Evolutionary conservation across 192 early-diverging fungal genomes (phyloP).

Genomic region (Coemansia sp.): DNA sequence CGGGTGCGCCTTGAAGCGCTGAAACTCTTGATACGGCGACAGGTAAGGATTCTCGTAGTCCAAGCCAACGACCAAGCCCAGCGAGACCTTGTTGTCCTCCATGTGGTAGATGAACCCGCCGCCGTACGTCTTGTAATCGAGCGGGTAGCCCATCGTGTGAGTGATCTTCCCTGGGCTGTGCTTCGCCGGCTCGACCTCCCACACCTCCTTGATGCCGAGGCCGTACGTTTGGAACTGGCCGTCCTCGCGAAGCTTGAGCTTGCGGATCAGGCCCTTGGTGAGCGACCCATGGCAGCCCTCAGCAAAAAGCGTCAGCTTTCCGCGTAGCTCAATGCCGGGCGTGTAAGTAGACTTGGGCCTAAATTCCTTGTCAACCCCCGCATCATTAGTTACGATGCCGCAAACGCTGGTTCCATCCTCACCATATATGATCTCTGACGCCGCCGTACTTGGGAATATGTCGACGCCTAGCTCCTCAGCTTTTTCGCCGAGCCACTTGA

Average conservation of each 20-base stretch:
- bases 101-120: conserved; percentile 97
- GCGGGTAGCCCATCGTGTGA: conserved; percentile 93
- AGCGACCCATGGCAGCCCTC: conserved; percentile 98
- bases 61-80: conserved; percentile 90
- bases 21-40: conserved; percentile 96
- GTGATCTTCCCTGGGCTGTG: conserved; percentile 80
- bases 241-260: conserved; percentile 90
- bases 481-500: conserved; percentile 95
- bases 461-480: conserved; percentile 97
- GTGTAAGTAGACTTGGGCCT: conserved; percentile 90
- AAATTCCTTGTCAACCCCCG: conserved; percentile 89
- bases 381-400: conserved; percentile 95
- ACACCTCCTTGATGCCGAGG: conserved; percentile 97
- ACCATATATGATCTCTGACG: conserved; percentile 89
- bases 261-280: conserved; percentile 85
- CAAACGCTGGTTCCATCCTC: conserved; percentile 85
- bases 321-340: conserved; percentile 93
- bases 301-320: conserved; percentile 93
- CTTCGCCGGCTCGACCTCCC: conserved; percentile 90
- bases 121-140: conserved; percentile 90
- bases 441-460: conserved; percentile 91
- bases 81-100: conserved; percentile 82
- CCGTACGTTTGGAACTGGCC: conserved; percentile 91
- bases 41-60: conserved; percentile 97
- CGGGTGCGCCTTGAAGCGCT: conserved; percentile 96